These are phyloP conservation scores for Leccinum angustisporum DNA, from an alignment of 1,284 basidiomycete genomes.

Conservation along the genomic window DNA sequence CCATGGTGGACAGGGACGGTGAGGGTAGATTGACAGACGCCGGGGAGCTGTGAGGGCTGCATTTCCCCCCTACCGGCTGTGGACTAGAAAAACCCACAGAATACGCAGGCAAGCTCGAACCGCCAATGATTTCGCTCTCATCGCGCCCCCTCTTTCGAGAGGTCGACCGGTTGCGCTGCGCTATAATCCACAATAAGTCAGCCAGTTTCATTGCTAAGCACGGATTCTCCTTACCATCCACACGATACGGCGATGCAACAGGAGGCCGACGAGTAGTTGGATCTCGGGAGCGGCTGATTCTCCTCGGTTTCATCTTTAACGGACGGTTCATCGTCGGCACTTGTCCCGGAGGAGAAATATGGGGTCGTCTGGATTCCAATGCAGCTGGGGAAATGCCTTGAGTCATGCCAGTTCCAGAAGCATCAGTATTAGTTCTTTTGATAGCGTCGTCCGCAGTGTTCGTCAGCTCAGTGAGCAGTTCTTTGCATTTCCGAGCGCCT, in stretches of 20 bases:
- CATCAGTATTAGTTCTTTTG: slow-evolving; percentile 34
- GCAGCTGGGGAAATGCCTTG: slow-evolving; percentile 36
- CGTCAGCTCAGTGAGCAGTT: slow-evolving; percentile 67
- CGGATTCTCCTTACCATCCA: slow-evolving; percentile 53
- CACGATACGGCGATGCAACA: slow-evolving; percentile 63
- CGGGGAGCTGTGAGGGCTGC: slow-evolving; percentile 72
- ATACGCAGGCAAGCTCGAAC: slow-evolving; percentile 37
- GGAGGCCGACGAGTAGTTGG: slow-evolving; percentile 57
- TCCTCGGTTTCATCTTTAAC: slow-evolving; percentile 52
- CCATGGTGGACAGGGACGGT: slow-evolving; percentile 50
- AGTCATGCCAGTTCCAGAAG: slow-evolving; percentile 28
- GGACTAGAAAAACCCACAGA: slow-evolving; percentile 57
- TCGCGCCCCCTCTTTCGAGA: slow-evolving; percentile 72
- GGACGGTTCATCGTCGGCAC: slow-evolving; percentile 43
- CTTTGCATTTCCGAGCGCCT: slow-evolving; percentile 83
- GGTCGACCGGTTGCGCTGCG: slow-evolving; percentile 68
- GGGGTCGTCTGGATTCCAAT: slow-evolving; percentile 51
- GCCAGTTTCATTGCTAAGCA: slow-evolving; percentile 12
- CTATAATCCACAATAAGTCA: slow-evolving; percentile 38
- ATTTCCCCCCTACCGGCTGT: slow-evolving; percentile 40
- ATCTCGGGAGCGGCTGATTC: slow-evolving; percentile 61
- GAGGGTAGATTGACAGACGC: slow-evolving; percentile 70
- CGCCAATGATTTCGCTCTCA: slow-evolving; percentile 50
- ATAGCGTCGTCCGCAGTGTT: slow-evolving; percentile 70
- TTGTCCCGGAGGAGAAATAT: slow-evolving; percentile 28